phyloP scores from a whole-genome alignment of 495 filamentous ascomycete genomes.

The Podospora anserina region DNA sequence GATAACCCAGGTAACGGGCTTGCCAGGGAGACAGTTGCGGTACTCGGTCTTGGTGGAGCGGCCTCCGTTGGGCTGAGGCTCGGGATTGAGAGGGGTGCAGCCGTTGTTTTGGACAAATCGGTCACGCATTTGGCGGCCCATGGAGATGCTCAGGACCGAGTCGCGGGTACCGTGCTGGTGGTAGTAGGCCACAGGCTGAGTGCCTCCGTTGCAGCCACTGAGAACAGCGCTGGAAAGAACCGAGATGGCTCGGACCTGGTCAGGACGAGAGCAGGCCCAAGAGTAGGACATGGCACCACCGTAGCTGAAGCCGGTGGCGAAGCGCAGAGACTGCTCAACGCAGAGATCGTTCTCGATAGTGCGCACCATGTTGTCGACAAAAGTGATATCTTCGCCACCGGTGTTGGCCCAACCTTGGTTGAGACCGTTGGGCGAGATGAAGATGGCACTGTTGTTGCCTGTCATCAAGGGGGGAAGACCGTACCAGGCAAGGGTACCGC shows the following conservation, averaged over 20 bases:
- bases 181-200: conserved; percentile 43
- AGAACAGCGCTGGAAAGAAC: conserved; percentile 35
- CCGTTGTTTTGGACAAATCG: conserved; percentile 40
- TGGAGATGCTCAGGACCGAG: conserved; percentile 34
- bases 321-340: conserved; percentile 41
- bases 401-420: conserved; percentile 45
- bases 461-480: conserved; percentile 38
- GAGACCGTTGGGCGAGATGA: conserved; percentile 44
- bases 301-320: conserved; percentile 48
- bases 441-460: conserved; percentile 40
- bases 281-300: conserved; percentile 48
- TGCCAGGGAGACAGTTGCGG: conserved; percentile 26
- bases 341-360: conserved; percentile 41
- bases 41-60: conserved; percentile 31
- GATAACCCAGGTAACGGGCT: conserved; percentile 32
- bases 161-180: conserved; percentile 42
- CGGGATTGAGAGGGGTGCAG: conserved; percentile 27
- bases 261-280: conserved; percentile 41
- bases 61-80: conserved; percentile 19
- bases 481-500: conserved; percentile 38
- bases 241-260: conserved; percentile 44
- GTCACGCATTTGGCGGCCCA: conserved; percentile 36
- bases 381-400: conserved; percentile 42
- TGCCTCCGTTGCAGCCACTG: conserved; percentile 39
- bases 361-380: conserved; percentile 39